Evolutionary conservation across 495 filamentous ascomycete genomes (phyloP), one percentile per base, ranked within the genome.

Genomic region (Daldinia grandis): DNA sequence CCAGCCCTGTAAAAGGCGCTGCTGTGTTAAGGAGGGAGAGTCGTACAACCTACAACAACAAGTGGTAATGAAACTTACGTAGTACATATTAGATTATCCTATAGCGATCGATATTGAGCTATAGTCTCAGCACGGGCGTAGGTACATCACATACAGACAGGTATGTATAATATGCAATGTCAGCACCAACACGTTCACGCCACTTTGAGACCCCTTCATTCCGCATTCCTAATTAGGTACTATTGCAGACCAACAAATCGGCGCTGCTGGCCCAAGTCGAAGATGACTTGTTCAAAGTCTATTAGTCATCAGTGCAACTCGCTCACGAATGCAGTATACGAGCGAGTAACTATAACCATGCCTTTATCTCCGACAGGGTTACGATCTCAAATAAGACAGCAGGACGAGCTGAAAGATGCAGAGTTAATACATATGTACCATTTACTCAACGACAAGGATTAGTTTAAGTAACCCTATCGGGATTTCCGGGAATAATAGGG

Each of bases 151-250:
- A 47, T 59, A 59, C 51, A 72, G 60, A 57, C 56, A 55, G 40
- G 40, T 56, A 60, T 42, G 55, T 56, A 72, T 25, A 14, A 58
- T 61, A 66, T 72, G 69, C 69, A 72, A 62, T 73, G 70, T 73
- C 70, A 73, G 70, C 70, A 69, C 50, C 65, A 62, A 62, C 61
- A 21, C 28, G 31, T 58, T 38, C 57, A 73, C 67, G 30, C 62
- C 30, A 68, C 65, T 61, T 53, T 64, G 51, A 66, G 57, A 58
- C 38, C 19, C 49, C 44, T 69, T 62, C 61, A 65, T 62, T 73
- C 70, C 70, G 70, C 35, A 62, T 73, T 57, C 65, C 65, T 66
- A 65, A 73, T 69, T 58, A 51, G 65, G 60, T 21, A 58, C 51
- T 58, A 31, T 47, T 53, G 6, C 44, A 49, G 21, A 27, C 61